Evolutionary conservation across 1,284 basidiomycete genomes (phyloP), one percentile per base, ranked within the genome.

Genomic region (Agroathelia rolfsii): DNA sequence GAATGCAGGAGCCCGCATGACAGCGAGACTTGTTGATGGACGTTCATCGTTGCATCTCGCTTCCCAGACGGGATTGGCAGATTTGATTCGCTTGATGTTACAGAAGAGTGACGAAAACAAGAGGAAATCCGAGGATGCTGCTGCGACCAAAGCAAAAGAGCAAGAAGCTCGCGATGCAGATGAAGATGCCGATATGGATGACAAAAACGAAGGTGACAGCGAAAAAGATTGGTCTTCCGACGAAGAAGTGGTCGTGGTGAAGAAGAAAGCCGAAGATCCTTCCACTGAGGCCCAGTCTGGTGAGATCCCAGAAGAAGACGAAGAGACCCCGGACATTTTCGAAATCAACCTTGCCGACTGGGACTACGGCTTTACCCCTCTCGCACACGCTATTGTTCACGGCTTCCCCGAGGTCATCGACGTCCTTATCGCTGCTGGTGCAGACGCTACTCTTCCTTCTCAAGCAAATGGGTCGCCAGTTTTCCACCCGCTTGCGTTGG

Each of bases 11-110:
- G 69, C 65, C 4, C 56, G 67, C 34, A 70, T 76, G 44, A 69
- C 64, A 1, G 58, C 69, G 1, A 57, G 71, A 4, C 49, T 76
- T 9, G 68, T 65, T 1, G 72, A 75, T 40, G 73, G 73, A 2
- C 50, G 69, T 5, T 64, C 63, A 4, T 55, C 69, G 3, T 46
- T 76, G 24, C 73, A 76, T 48, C 50, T 76, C 11, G 72, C 71
- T 3, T 70, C 67, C 2, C 66, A 72, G 42, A 51, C 57, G 35
- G 62, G 65, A 29, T 43, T 62, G 21, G 41, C 57, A 4, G 35
- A 17, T 2, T 53, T 76, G 1, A 53, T 73, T 8, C 48, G 55
- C 28, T 72, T 69, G 50, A 44, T 76, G 22, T 46, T 76, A 12
- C 61, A 66, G 39, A 58, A 58, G 38, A 74, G 66, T 44, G 55